These are phyloP conservation scores for Hypoxylon rickii DNA, from an alignment of 495 filamentous ascomycete species.

Conservation along the genomic window DNA sequence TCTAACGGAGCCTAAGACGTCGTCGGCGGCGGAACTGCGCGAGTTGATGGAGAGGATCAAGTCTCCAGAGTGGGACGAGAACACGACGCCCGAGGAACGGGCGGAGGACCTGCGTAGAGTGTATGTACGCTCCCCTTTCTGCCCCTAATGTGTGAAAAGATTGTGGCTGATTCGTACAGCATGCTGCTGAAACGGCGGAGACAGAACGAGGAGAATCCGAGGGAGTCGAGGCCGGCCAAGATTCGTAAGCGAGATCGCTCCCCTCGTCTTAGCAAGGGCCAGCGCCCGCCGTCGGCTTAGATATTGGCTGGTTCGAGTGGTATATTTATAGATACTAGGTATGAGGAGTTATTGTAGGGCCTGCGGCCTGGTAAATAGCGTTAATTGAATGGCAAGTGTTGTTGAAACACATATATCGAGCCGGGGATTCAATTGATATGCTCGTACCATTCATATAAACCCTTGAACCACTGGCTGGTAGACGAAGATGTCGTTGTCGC, in stretches of 20 bases:
- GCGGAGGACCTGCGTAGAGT: constrained; percentile 15
- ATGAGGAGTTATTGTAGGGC: not conserved
- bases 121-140: constrained; percentile 14
- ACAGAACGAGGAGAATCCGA: constrained; percentile 19
- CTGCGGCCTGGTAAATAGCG: not conserved
- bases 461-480: no score
- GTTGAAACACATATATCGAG: no score
- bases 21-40: constrained; percentile 7
- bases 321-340: no score
- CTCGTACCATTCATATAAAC: no score
- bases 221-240: constrained; percentile 16
- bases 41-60: constrained; percentile 1
- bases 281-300: not conserved
- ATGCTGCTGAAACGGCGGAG: constrained; percentile 18
- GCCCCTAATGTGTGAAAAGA: not conserved
- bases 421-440: no score
- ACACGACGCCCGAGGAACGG: constrained; percentile 17
- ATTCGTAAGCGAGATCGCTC: constrained; percentile 22
- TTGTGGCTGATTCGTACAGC: not conserved
- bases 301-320: no score
- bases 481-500: no score
- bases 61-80: constrained; percentile 12
- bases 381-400: no score
- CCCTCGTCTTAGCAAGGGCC: not conserved
- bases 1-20: not conserved